Evolutionary conservation across 805 yeast genomes (phyloP).

Genomic region (Candida ortonii): DNA sequence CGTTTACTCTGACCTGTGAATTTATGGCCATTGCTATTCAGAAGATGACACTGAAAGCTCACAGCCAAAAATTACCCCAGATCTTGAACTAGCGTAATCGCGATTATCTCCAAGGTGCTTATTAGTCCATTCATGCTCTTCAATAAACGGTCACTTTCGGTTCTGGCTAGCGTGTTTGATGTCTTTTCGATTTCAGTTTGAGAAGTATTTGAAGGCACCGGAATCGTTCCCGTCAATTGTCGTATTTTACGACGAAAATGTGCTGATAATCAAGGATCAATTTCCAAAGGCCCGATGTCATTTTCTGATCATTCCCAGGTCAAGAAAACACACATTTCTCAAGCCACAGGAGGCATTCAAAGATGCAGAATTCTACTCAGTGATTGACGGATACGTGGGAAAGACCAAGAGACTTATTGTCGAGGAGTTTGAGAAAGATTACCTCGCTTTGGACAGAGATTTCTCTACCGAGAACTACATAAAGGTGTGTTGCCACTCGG

Average conservation of each 20-base stretch:
- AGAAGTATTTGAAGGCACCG: constrained; percentile 48
- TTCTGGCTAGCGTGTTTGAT: constrained; percentile 31
- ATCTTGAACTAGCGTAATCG: too few species aligned
- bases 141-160: too few species aligned
- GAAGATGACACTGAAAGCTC: too few species aligned
- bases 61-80: too few species aligned
- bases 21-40: too few species aligned
- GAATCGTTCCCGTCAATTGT: constrained; percentile 36
- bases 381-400: constrained; percentile 34
- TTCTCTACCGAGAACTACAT: constrained; percentile 32
- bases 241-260: constrained; percentile 48
- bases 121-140: too few species aligned
- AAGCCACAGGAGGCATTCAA: constrained; percentile 55
- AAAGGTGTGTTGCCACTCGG: constrained; percentile 63
- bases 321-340: constrained; percentile 35
- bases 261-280: constrained; percentile 54
- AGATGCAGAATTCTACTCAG: constrained; percentile 30
- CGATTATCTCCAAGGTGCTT: too few species aligned
- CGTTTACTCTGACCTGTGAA: too few species aligned
- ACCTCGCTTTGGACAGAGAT: constrained; percentile 10
- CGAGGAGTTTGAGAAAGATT: constrained; percentile 17
- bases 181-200: constrained; percentile 50
- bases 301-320: constrained; percentile 58
- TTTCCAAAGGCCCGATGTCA: constrained; percentile 66
- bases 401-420: constrained; percentile 31